phyloP scores from a whole-genome alignment of 495 filamentous ascomycete species.

The Sporormia fimetaria region DNA sequence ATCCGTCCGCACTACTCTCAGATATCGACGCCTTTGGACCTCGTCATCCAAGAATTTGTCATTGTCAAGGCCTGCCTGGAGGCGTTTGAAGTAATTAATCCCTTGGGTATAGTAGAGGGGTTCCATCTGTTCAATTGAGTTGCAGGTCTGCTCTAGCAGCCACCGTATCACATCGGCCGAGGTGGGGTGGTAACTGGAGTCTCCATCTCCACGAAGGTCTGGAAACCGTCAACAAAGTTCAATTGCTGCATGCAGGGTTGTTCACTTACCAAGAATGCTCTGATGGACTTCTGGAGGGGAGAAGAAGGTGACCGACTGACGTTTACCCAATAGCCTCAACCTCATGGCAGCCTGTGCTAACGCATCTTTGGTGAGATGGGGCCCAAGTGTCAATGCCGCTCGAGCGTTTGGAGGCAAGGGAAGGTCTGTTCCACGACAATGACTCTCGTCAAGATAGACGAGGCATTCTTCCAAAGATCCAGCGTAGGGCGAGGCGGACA shows the following conservation, averaged over 20 bases:
- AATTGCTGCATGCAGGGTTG: too few relatives aligned
- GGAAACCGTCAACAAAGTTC: too few relatives aligned
- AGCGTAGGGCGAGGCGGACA: constrained; percentile 49
- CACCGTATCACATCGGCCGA: constrained; percentile 46
- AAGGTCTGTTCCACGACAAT: constrained; percentile 63
- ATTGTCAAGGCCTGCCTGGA: constrained; percentile 27
- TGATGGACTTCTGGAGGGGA: constrained; percentile 40
- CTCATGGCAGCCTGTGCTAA: constrained; percentile 46
- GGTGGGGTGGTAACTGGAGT: constrained; percentile 24
- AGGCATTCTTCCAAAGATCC: constrained; percentile 51
- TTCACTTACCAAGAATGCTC: constrained; percentile 32
- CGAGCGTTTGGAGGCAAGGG: constrained; percentile 47
- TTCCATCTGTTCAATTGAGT: constrained; percentile 42
- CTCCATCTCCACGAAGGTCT: constrained; percentile 10
- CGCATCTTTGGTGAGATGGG: constrained; percentile 53
- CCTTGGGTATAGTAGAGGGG: constrained; percentile 48
- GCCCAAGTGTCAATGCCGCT: constrained; percentile 59
- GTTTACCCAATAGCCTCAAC: constrained; percentile 14
- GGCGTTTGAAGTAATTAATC: constrained; percentile 42
- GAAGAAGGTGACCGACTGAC: constrained; percentile 30
- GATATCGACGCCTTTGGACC: constrained; percentile 30
- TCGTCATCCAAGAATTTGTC: constrained; percentile 28
- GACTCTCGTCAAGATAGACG: constrained; percentile 61
- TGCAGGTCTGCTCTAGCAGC: constrained; percentile 52
- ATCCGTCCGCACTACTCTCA: constrained; percentile 32